Percentiles rank a stretch among this genome's conserved stretches.
Conservation (phyloP, 1,139 yeast genomes). For the Keqinozyma sinolaborantium region DNA sequence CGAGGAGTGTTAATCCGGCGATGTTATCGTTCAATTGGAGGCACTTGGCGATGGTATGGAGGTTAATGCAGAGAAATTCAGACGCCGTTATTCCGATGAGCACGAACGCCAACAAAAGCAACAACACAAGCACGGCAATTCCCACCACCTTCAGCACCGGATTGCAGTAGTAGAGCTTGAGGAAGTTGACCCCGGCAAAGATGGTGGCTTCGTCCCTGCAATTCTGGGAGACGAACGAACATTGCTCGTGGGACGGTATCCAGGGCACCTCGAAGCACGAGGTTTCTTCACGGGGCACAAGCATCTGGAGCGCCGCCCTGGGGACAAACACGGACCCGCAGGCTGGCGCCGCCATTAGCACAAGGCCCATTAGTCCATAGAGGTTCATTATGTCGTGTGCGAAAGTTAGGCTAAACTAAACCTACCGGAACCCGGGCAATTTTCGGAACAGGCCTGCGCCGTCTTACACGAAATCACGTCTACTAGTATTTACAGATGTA, state of each 20-base stretch:
- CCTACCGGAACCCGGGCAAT: no score
- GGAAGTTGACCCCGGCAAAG: constrained; percentile 40
- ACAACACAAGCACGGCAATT: constrained; percentile 19
- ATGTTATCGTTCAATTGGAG: constrained; percentile 70
- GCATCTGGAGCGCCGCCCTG: not conserved
- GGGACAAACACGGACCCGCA: not conserved
- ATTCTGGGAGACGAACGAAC: constrained; percentile 35
- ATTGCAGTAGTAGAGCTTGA: constrained; percentile 20
- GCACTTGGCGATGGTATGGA: constrained; percentile 56
- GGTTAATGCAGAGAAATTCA: constrained; percentile 71
- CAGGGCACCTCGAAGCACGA: not conserved
- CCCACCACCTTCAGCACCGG: constrained; percentile 12
- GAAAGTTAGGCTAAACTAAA: not conserved
- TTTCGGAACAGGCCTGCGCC: no score
- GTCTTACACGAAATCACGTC: no score
- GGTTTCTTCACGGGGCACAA: not conserved
- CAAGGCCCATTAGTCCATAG: not conserved
- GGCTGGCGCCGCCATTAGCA: not conserved
- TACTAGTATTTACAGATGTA: constrained; percentile 43
- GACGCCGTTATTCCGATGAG: constrained; percentile 73
- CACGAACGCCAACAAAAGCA: constrained; percentile 41
- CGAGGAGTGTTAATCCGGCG: constrained; percentile 83
- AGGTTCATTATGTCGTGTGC: not conserved
- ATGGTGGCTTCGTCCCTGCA: constrained; percentile 32
- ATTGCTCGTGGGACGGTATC: constrained; percentile 24